Conservation (phyloP, 139 green algal species). For the Tetradesmus lagerheimii region DNA sequence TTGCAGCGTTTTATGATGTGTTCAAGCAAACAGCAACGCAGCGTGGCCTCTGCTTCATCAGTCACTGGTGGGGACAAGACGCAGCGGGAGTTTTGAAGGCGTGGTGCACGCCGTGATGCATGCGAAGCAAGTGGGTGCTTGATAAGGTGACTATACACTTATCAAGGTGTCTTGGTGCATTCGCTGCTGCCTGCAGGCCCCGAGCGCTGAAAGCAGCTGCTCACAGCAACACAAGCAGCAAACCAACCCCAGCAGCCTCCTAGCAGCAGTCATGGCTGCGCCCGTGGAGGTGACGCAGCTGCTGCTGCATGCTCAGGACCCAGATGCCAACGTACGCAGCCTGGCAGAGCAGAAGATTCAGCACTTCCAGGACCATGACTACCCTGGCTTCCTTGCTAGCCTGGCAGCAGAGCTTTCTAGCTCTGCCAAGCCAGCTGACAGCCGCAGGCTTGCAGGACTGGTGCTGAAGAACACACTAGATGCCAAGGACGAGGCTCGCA, state of each 20-base stretch:
- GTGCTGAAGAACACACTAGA: conserved; percentile 98
- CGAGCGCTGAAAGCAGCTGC: not conserved
- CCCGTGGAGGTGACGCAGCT: conserved; percentile 62
- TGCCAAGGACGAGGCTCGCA: conserved; percentile 81
- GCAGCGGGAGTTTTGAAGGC: conserved; percentile 2
- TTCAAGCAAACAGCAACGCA: not conserved
- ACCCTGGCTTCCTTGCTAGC: conserved; percentile 78
- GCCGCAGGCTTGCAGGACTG: conserved; percentile 88
- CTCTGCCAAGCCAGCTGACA: conserved; percentile 75
- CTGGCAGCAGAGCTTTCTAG: conserved; percentile 87
- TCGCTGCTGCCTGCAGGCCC: not conserved
- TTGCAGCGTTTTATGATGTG: not conserved
- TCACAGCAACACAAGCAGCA: conserved; percentile 1
- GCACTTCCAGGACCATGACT: conserved; percentile 84
- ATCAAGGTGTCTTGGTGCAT: not conserved
- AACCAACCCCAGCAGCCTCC: not conserved
- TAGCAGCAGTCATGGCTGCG: conserved; percentile 35
- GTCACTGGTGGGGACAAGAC: not conserved
- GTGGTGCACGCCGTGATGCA: not conserved
- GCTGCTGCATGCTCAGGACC: conserved; percentile 79
- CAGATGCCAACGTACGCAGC: conserved; percentile 75
- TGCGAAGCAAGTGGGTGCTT: not conserved
- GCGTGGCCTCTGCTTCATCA: not conserved
- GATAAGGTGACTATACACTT: not conserved
- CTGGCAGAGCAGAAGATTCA: conserved; percentile 87